Percentiles rank a stretch among this genome's conserved stretches.
phyloP scores from a whole-genome alignment of 768 basidiomycete species.

The Suillus placidus region DNA sequence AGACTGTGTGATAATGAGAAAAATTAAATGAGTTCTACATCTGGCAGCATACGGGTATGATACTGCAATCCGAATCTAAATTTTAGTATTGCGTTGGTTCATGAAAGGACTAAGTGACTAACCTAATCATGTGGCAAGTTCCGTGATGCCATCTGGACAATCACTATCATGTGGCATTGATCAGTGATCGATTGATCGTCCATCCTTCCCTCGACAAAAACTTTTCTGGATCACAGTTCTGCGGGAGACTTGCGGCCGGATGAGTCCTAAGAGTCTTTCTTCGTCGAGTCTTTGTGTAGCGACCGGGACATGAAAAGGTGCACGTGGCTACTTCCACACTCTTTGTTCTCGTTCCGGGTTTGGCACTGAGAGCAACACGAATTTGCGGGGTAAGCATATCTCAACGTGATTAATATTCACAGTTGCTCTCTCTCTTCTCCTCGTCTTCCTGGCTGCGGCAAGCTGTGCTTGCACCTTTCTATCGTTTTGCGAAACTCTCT shows the following conservation, averaged over 20 bases:
- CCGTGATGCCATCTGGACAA: neutral
- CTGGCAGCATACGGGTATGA: neutral
- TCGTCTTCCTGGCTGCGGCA: slow-evolving; percentile 4
- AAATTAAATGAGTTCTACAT: neutral
- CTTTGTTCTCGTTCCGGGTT: slow-evolving; percentile 14
- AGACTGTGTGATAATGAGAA: too few relatives aligned
- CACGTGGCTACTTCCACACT: neutral
- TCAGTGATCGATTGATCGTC: too few relatives aligned
- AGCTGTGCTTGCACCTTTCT: slow-evolving; percentile 11
- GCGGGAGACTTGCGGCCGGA: neutral
- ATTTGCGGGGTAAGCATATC: neutral
- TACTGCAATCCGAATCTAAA: neutral
- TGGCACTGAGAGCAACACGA: neutral
- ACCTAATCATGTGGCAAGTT: neutral
- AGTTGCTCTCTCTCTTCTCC: neutral
- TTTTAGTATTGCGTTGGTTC: neutral
- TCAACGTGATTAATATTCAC: neutral
- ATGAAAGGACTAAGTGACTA: neutral
- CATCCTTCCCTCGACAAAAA: neutral
- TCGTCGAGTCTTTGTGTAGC: neutral
- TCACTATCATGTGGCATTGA: neutral
- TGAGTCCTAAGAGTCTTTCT: neutral
- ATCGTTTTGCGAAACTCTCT: slow-evolving; percentile 6
- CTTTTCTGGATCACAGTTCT: neutral
- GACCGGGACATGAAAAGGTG: neutral